Base-by-base conservation (phyloP, 2,329 filamentous ascomycete genomes). In the Seiridium unicorne region DNA sequence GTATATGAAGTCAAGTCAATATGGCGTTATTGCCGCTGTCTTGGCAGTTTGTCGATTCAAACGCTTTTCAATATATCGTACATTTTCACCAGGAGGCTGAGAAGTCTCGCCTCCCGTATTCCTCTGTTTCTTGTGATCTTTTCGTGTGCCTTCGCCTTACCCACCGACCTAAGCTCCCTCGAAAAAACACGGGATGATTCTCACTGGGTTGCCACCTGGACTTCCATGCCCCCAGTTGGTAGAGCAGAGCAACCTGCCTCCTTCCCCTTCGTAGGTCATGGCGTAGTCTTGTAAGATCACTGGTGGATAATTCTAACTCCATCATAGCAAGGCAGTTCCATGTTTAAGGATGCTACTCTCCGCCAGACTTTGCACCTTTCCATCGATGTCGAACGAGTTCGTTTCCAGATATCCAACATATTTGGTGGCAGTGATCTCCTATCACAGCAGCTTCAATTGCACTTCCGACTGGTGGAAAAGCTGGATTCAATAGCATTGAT, bases 191-290 rank as follows among this genome's bases (percentile, higher is more conserved):
- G 73, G n/a, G 72, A 72, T 38, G 67, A 77, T 48, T 67, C 63
- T 36, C 84, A 86, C 64, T 89, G 86, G 87, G 81, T 88, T 5
- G 81, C 84, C 62, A 85, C 83, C 2, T 90, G 87, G 87, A 82
- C 84, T 0, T 78, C 84, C 2, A 89, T 89, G 86, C 86, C 86
- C 86, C 0, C 86, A 89, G 68, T 73, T 88, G 46, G 85, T 85
- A 1, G 87, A 90, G 66, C 81, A 79, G 8, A 77, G 73, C 51
- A 90, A 89, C 64, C 76, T 90, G 26, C 87, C 87, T 8, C 82
- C 83, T 0, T 70, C 79, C 84, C 85, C 47, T 90, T 86, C 67
- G 84, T 84, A 77, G 56, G 81, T 73, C 32, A 7, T 44, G 34
- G 34, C 2, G 18, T 26, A 26, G 18, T 26, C 18, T 26, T 26